These are phyloP conservation scores for Amphichorda felina DNA, from an alignment of 2,329 filamentous ascomycete genomes.

Conservation along the genomic window DNA sequence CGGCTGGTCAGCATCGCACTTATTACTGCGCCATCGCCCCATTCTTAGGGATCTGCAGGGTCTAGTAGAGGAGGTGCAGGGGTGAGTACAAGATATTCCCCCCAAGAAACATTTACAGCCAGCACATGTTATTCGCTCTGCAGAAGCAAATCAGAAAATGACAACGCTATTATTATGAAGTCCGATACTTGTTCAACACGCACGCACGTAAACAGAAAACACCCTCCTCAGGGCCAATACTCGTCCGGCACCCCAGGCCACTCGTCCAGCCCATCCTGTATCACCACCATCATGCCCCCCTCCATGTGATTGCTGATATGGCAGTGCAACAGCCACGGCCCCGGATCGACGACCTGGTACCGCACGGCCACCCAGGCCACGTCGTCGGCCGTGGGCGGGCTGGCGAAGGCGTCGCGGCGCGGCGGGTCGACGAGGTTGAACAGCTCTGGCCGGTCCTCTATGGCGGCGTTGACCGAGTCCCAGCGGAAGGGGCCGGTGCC, in stretches of 20 bases:
- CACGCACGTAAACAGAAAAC: too few species aligned
- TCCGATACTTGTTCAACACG: too few species aligned
- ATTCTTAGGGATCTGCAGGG: too few species aligned
- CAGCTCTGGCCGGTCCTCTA: constrained; percentile 26
- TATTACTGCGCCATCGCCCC: too few species aligned
- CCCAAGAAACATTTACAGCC: too few species aligned
- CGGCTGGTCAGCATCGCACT: too few species aligned
- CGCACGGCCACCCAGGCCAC: constrained; percentile 34
- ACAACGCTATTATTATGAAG: too few species aligned
- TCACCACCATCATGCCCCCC: constrained; percentile 42
- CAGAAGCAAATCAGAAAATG: too few species aligned
- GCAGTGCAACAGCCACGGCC: constrained; percentile 43
- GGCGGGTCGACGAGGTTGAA: constrained; percentile 49
- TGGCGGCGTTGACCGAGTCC: constrained; percentile 39
- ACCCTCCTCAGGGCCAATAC: constrained; percentile 12
- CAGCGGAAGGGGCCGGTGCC: constrained; percentile 40
- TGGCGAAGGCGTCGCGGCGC: constrained; percentile 29
- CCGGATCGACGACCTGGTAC: constrained; percentile 39
- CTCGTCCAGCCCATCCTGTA: constrained; percentile 33
- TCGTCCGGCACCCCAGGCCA: constrained; percentile 28
- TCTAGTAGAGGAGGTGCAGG: too few species aligned
- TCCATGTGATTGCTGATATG: constrained; percentile 41
- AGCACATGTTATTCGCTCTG: too few species aligned
- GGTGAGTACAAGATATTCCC: too few species aligned
- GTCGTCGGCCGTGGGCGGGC: neutral